phyloP scores from a whole-genome alignment of 31 red algal genomes.

The Porphyra umbilicalis region DNA sequence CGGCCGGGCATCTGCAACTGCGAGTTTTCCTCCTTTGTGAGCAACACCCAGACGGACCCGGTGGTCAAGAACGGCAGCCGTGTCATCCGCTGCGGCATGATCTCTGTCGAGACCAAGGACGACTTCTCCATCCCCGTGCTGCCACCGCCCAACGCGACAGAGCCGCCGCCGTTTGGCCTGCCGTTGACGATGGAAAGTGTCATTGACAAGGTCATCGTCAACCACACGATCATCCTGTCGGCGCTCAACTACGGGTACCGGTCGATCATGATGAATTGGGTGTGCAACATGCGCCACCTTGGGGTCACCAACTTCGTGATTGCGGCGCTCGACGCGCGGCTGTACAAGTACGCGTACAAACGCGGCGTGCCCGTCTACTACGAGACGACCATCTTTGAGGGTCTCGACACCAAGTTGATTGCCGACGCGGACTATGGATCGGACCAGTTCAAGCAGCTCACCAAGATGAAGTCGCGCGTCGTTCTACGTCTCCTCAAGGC shows the following conservation, averaged over 20 bases:
- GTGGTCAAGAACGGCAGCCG: constrained; percentile 92
- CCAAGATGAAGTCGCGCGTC: constrained; percentile 97
- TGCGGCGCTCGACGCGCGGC: constrained; percentile 90
- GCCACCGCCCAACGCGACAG: constrained; percentile 58
- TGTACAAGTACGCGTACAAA: constrained; percentile 97
- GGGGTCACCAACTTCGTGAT: constrained; percentile 90
- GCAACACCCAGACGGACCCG: constrained; percentile 93
- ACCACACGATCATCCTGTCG: constrained; percentile 90
- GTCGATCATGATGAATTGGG: constrained; percentile 97
- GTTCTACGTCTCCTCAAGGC: constrained; percentile 84
- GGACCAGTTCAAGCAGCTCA: constrained; percentile 90
- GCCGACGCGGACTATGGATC: constrained; percentile 83
- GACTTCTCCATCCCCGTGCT: constrained; percentile 94
- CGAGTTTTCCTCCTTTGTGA: constrained; percentile 89
- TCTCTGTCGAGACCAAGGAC: constrained; percentile 88
- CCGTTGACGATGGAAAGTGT: constrained; percentile 83
- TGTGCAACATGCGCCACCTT: constrained; percentile 97
- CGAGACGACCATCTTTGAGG: constrained; percentile 90
- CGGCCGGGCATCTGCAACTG: constrained; percentile 95
- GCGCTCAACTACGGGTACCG: constrained; percentile 98
- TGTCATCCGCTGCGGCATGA: constrained; percentile 95
- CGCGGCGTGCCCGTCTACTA: constrained; percentile 79
- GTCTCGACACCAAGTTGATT: constrained; percentile 63
- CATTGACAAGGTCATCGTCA: constrained; percentile 66
- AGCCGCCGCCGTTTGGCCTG: constrained; percentile 82